These are phyloP conservation scores for Cercis canadensis DNA, from an alignment of 306 rosid species.

Conservation along the genomic window DNA sequence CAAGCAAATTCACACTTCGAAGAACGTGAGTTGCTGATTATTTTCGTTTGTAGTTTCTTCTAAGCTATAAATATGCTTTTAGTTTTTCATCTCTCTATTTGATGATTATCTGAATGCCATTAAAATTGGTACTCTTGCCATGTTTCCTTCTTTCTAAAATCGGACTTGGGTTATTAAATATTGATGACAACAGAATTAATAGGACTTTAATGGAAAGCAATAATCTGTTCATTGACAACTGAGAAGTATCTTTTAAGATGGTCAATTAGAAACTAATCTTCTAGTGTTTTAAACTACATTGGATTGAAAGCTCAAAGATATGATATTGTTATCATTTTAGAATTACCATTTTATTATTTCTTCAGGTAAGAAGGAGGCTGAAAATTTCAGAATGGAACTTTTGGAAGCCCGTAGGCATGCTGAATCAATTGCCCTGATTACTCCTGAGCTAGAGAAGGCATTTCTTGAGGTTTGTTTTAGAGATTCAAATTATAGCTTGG, in stretches of 20 bases:
- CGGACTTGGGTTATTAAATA: too few relatives aligned
- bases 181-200: too few relatives aligned
- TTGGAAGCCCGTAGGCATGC: constrained; percentile 64
- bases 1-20: constrained; percentile 66
- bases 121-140: too few relatives aligned
- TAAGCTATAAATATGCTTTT: not conserved
- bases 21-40: constrained; percentile 56
- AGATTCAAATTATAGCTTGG: not conserved
- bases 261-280: too few relatives aligned
- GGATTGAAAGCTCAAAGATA: too few relatives aligned
- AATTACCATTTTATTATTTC: constrained; percentile 29
- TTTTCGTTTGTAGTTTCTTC: constrained; percentile 20
- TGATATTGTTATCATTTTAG: not conserved
- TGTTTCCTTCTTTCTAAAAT: too few relatives aligned
- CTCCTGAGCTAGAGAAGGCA: constrained; percentile 74
- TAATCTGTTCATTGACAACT: too few relatives aligned
- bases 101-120: too few relatives aligned
- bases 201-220: too few relatives aligned
- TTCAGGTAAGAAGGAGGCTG: constrained; percentile 73
- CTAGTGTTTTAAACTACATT: too few relatives aligned
- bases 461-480: constrained; percentile 78
- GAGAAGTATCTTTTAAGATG: too few relatives aligned
- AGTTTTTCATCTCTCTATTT: not conserved
- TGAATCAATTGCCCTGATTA: constrained; percentile 73
- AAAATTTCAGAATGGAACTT: constrained; percentile 60